A percentile compares a stretch with the other conserved stretches of the same genome.
phyloP scores from a whole-genome alignment of 257 asterid genomes.

The Ocimum tenuiflorum region DNA sequence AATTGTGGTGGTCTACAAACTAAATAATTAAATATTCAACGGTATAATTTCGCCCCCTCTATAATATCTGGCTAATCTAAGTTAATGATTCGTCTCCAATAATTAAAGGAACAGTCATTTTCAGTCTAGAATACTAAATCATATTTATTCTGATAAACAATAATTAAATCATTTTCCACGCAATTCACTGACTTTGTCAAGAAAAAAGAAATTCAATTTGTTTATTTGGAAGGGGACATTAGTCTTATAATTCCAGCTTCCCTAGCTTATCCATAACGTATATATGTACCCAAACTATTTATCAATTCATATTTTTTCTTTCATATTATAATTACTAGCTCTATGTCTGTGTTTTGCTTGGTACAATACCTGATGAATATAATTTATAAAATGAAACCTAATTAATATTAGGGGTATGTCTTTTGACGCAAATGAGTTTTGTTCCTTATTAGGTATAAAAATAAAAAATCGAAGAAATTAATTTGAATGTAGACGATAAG shows the following conservation, averaged over 20 bases:
- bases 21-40: neutral
- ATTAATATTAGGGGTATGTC: no score
- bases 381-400: no score
- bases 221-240: slow-evolving; percentile 17
- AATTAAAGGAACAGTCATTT: neutral
- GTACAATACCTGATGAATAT: no score
- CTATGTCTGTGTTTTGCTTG: no score
- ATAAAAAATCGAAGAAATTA: no score
- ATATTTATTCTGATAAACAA: neutral
- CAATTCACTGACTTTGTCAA: neutral
- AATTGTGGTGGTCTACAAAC: no score
- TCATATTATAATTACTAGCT: neutral
- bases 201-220: neutral
- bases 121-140: neutral
- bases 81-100: neutral
- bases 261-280: slow-evolving; percentile 24
- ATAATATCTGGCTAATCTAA: neutral
- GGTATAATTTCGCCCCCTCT: neutral
- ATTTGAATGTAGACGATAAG: no score
- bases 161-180: neutral
- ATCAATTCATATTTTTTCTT: slow-evolving; percentile 1
- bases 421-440: no score
- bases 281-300: slow-evolving; percentile 8
- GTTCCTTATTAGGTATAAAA: no score
- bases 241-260: slow-evolving; percentile 6